Evolutionary conservation across 306 rosid species (phyloP).

Genomic region (Hippophae tibetana): DNA sequence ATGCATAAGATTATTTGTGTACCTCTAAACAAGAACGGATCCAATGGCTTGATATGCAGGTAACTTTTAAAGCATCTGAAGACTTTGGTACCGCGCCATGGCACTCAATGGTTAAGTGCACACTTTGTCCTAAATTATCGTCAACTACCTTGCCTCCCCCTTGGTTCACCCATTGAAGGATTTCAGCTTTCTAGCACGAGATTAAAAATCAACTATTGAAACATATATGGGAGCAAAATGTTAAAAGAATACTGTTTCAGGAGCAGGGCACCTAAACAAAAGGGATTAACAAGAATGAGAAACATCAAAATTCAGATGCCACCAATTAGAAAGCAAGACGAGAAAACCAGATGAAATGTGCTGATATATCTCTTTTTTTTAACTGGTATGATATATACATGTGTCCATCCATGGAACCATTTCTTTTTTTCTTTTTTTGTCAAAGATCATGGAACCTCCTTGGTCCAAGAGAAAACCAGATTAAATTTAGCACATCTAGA

Average conservation of each 20-base stretch:
- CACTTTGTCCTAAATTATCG: slow-evolving; percentile 35
- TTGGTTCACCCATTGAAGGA: slow-evolving; percentile 77
- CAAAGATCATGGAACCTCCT: too few species aligned
- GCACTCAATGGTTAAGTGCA: slow-evolving; percentile 59
- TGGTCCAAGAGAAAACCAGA: too few species aligned
- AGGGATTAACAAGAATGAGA: background rate
- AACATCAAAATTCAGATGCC: background rate
- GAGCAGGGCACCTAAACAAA: background rate
- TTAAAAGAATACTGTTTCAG: background rate
- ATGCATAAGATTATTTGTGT: slow-evolving; percentile 17
- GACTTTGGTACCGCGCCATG: slow-evolving; percentile 52
- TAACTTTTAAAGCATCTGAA: slow-evolving; percentile 23
- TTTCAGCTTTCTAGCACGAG: slow-evolving; percentile 62
- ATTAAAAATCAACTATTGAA: slow-evolving; percentile 11
- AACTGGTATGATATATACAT: background rate
- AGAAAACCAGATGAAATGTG: background rate
- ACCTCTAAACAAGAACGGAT: slow-evolving; percentile 89
- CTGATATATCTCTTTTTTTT: background rate
- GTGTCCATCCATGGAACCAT: background rate
- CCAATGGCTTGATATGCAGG: slow-evolving; percentile 78
- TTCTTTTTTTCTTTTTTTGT: too few species aligned
- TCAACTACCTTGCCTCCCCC: slow-evolving; percentile 66
- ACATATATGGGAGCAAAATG: background rate
- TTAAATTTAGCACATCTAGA: too few species aligned
- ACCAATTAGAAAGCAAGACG: background rate